Evolutionary conservation across 805 yeast genomes (phyloP), one percentile per base, ranked within the genome.

Genomic region (Wickerhamomyces ciferrii): DNA sequence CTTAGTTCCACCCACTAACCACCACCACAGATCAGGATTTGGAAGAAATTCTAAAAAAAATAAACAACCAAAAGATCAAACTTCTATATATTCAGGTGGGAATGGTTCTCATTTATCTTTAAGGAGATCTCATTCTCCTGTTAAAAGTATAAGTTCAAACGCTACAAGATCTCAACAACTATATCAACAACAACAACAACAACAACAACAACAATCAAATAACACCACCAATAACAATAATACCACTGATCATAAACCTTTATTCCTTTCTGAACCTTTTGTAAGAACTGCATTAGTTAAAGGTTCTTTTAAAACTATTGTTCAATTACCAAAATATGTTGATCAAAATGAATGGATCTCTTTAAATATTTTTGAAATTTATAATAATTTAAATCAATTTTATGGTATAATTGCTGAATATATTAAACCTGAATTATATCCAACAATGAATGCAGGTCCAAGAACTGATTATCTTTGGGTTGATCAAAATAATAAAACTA

Each of bases 331-430:
- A 18, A 89, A 88, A 61, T 92, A 92, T 61, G 97, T 95, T 13
- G 98, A 94, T 59, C 75, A 80, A 49, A 87, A 90, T 46, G 99
- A 94, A 64, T 94, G 99, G 99, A 72, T 94, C 17, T 97, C 98
- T 1, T 76, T 94, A 46, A 94, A 90, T 45, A 81, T 88, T 7
- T 91, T 91, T 65, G 99, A 94, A 66, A 79, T 88, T 54, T 89
- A 84, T 69, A 85, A 86, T 43, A 89, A 88, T 59, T 67, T 94
- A 48, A 85, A 87, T 54, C 94, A 87, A 60, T 90, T 92, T 58
- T 90, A 88, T 62, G 95, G 94, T 1, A 86, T 90, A n/a, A 78
- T 94, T 39, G 78, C 90, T 2, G 98, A 92, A 55, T 90, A 87
- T 56, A 88, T 92, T 37, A 89, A 96, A 2, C 91, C 96, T 0